Percentiles rank a stretch among this genome's conserved stretches.
These are phyloP conservation scores for Trichoderma sp. DNA, from an alignment of 2,329 filamentous ascomycete species.

Conservation along the genomic window DNA sequence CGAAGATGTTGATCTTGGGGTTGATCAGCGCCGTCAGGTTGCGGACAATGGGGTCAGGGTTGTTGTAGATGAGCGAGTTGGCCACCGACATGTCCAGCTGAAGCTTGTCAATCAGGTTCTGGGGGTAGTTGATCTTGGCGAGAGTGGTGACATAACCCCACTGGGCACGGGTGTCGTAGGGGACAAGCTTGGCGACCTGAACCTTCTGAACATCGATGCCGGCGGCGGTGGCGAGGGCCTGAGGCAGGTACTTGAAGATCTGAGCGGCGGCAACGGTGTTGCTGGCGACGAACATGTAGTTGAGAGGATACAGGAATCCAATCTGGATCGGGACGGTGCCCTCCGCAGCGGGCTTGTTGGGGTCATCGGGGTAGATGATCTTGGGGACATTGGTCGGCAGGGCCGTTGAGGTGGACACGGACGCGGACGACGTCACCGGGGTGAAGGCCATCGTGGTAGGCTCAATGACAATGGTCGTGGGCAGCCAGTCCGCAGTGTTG, in stretches of 20 bases:
- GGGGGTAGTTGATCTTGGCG: conserved; percentile 69
- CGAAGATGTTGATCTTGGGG: conserved; percentile 62
- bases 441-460: conserved; percentile 44
- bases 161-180: conserved; percentile 69
- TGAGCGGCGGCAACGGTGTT: conserved; percentile 75
- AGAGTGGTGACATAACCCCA: conserved; percentile 82
- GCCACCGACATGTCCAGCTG: conserved; percentile 70
- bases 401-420: conserved; percentile 51
- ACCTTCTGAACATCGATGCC: conserved; percentile 61
- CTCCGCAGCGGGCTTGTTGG: conserved; percentile 55
- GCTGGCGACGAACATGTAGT: conserved; percentile 79
- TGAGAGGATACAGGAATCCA: conserved; percentile 77
- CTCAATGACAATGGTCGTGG: conserved; percentile 64
- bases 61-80: conserved; percentile 73
- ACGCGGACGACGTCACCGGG: conserved; percentile 38
- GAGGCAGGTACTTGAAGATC: conserved; percentile 78
- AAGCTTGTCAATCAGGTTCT: conserved; percentile 67
- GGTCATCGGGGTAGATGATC: conserved; percentile 71
- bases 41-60: conserved; percentile 64
- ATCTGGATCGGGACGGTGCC: conserved; percentile 77
- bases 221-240: conserved; percentile 66
- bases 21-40: conserved; percentile 82
- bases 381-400: conserved; percentile 71
- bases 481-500: conserved; percentile 53
- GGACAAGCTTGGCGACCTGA: conserved; percentile 70